Evolutionary conservation across 352 stramenopile genomes (phyloP), one percentile per base, ranked within the genome.

Genomic region (Pythium plurisporium): DNA sequence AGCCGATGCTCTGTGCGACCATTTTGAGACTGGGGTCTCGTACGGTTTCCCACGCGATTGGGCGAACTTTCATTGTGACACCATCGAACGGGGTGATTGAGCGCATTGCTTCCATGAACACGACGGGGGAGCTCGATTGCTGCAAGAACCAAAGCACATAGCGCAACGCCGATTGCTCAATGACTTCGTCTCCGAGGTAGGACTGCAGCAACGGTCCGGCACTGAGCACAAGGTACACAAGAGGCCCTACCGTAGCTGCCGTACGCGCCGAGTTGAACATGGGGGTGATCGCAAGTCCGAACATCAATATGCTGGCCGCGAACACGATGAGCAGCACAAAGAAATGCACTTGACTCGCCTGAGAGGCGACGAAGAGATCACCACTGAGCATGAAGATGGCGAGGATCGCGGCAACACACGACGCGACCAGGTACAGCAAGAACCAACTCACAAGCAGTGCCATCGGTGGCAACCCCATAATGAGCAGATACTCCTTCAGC

Each of bases 401-500:
- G n/a, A 92, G 54, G 1, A 78, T 45, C 2, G 71, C 69, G 4
- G 89, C 70, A 0, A 74, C 60, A 11, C 73, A 52, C 7, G 76
- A 86, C 5, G 79, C 81, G 11, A 87, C n/a, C 40, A 89, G 79
- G 54, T 95, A 94, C 7, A 94, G 59, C 37, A 87, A 34, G 48
- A 92, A 86, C 85, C 85, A 94, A 43, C 79, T 90, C 20, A 88
- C 44, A 22, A 92, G 50, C 30, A 93, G 65, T 25, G 79, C 67
- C 73, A 87, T 89, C 0, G 83, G 71, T n/a, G 63, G 62, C 0
- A 96, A 36, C 2, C 89, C 89, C 79, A 96, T 90, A 40, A 97
- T 97, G 45, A 95, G 70, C 67, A 97, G 43, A 54, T 92, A 94
- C 46, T 97, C 86, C 57, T 93, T 91, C 29, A 96, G 64, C 53